phyloP scores from a whole-genome alignment of 2,329 filamentous ascomycete genomes.

The Clonostachys solani region DNA sequence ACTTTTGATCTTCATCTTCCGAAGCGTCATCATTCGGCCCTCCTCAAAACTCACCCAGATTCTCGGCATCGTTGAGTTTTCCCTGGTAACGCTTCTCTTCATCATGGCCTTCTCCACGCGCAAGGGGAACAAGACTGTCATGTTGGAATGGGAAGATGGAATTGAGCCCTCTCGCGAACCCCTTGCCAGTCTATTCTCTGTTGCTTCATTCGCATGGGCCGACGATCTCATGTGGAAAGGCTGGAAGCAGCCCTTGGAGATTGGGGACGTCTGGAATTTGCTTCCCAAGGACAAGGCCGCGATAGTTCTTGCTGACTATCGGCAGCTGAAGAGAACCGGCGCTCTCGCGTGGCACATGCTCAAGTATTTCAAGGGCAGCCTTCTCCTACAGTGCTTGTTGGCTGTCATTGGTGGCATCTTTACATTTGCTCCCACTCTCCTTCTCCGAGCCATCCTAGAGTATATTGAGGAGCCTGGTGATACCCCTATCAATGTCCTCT shows the following conservation, averaged over 20 bases:
- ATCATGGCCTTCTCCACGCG: conserved; percentile 75
- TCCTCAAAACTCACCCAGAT: conserved; percentile 56
- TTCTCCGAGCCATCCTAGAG: conserved; percentile 87
- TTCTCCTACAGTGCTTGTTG: conserved; percentile 76
- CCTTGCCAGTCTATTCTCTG: conserved; percentile 80
- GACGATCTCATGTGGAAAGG: conserved; percentile 86
- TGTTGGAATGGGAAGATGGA: conserved; percentile 84
- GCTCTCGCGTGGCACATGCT: conserved; percentile 76
- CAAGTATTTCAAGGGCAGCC: conserved; percentile 73
- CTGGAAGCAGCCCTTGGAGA: conserved; percentile 78
- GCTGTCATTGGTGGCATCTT: conserved; percentile 77
- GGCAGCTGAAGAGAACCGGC: conserved; percentile 78
- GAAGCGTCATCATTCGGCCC: conserved; percentile 79
- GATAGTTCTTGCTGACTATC: conserved; percentile 74
- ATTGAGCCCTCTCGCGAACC: conserved; percentile 86
- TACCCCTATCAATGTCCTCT: conserved; percentile 81
- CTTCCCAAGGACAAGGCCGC: conserved; percentile 84
- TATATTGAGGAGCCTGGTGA: conserved; percentile 81
- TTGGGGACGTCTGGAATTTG: conserved; percentile 89
- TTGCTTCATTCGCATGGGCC: conserved; percentile 87
- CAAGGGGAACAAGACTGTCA: conserved; percentile 86
- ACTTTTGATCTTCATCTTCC: conserved; percentile 71
- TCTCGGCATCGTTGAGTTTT: conserved; percentile 71
- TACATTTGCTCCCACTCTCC: conserved; percentile 85
- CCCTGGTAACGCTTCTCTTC: conserved; percentile 69